Conservation (phyloP, 2,329 filamentous ascomycete species). For the Botryotinia convoluta region DNA sequence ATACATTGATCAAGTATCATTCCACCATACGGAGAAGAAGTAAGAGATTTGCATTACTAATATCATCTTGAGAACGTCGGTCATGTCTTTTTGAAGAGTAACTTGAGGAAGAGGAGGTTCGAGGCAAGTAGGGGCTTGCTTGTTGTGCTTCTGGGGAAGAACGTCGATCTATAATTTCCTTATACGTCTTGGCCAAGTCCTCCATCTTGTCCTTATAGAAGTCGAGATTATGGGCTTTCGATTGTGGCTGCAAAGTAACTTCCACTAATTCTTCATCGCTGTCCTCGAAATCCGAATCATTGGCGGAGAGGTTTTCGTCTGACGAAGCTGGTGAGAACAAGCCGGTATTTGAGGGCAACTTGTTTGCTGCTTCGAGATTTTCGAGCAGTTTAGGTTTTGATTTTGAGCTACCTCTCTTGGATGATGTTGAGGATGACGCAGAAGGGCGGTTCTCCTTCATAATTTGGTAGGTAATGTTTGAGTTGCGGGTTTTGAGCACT, state of each 20-base stretch:
- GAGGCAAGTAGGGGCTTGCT: background rate
- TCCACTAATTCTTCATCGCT: constrained; percentile 2
- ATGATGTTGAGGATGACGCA: background rate
- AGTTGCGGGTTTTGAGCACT: background rate
- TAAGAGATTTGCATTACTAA: constrained; percentile 2
- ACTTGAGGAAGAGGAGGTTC: background rate
- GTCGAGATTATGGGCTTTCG: background rate
- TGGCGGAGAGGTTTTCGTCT: background rate
- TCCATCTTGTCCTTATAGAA: constrained; percentile 1
- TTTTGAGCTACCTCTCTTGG: background rate
- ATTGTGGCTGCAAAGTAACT: background rate
- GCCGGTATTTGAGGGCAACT: background rate
- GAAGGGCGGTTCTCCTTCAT: background rate
- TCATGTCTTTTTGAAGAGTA: background rate
- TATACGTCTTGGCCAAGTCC: background rate
- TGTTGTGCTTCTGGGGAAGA: background rate
- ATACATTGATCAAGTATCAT: background rate
- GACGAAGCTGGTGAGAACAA: background rate
- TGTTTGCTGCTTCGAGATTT: background rate
- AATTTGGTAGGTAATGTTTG: constrained; percentile 10
- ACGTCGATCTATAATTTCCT: background rate
- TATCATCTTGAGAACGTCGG: background rate
- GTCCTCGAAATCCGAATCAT: background rate
- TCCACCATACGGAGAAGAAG: constrained; percentile 5
- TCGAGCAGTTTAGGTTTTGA: background rate